Base-by-base conservation (phyloP, 2,329 filamentous ascomycete species). In the Lachnellula cervina region DNA sequence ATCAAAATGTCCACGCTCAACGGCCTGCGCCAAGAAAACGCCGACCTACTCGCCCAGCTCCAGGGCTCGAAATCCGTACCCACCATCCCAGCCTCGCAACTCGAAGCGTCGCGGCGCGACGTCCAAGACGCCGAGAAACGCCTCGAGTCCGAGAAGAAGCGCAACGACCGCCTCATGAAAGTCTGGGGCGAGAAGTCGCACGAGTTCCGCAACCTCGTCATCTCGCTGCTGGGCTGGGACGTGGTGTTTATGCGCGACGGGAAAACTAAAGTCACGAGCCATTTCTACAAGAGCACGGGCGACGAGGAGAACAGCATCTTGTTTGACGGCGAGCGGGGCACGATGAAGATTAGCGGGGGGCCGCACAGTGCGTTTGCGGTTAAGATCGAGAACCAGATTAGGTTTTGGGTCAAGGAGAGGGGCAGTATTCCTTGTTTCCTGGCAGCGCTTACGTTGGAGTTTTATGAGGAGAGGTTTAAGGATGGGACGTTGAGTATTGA, bases 211-310 rank as follows among this genome's bases (percentile, higher is more conserved):
- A 91, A 97, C 73, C 90, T 92, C 34, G 92, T 99, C 56, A 92
- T 92, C 60, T 90, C 86, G 19, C 87, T 96, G 0, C 80, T 99
- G 0, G 94, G 94, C 0, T 99, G 92, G 88, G 93, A 93, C 52
- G 84, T 97, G 13, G 91, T 94, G 34, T 97, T 99, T 70, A 87
- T 97, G 70, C 91, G 92, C n/a, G 96, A 96, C 70, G 94, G 94
- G 43, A 93, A 96, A 67, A 95, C 97, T 73, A 87, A 90, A 34
- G 90, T 97, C 21, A 95, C 93, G 53, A 88, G 82, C 57, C 88
- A 93, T 62, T 95, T 93, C 69, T 89, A 88, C 69, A 87, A 91
- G 0, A 86, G 82, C 2, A 72, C 73, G 59, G 74, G 83, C 70
- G 69, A 79, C 6, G 83, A 88, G 17, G 84, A 87, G 70, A 86